A percentile compares a stretch with the other conserved stretches of the same genome.
phyloP scores from a whole-genome alignment of 2,329 filamentous ascomycete genomes.

The Colletotrichum liaoningense region DNA sequence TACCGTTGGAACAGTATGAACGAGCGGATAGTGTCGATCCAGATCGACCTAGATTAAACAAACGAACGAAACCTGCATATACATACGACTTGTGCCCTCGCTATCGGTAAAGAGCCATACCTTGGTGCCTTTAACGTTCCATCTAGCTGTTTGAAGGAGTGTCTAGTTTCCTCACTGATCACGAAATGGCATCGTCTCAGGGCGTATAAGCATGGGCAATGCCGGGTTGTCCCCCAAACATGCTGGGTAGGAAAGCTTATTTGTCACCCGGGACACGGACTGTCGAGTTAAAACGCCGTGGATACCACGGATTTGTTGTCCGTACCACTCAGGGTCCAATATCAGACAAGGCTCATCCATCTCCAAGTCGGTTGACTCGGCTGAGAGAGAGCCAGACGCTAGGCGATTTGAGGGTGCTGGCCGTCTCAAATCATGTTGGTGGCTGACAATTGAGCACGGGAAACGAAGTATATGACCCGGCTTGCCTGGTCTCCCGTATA shows the following conservation, averaged over 20 bases:
- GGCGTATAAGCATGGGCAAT: not conserved
- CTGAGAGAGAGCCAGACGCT: not conserved
- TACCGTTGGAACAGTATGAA: not conserved
- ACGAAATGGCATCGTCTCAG: not conserved
- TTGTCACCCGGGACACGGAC: not conserved
- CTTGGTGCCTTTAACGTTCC: not conserved
- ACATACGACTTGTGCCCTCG: not conserved
- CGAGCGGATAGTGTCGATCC: not conserved
- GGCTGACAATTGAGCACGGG: not conserved
- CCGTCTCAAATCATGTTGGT: not conserved
- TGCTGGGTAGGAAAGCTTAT: not conserved
- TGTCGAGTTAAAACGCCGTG: not conserved
- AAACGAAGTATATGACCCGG: not conserved
- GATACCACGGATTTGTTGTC: not conserved
- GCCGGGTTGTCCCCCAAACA: not conserved
- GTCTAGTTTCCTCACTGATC: not conserved
- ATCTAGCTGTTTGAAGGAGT: not conserved
- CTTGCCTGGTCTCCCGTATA: not conserved
- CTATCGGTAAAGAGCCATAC: not conserved
- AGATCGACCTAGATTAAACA: not conserved
- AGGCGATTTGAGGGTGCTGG: not conserved
- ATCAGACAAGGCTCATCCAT: not conserved
- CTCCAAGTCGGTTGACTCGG: not conserved
- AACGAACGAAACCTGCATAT: not conserved
- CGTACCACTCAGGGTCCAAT: not conserved